A percentile compares a stretch with the other conserved stretches of the same genome.
phyloP scores from a whole-genome alignment of 768 basidiomycete species.

The Tricholoma saponaceum region DNA sequence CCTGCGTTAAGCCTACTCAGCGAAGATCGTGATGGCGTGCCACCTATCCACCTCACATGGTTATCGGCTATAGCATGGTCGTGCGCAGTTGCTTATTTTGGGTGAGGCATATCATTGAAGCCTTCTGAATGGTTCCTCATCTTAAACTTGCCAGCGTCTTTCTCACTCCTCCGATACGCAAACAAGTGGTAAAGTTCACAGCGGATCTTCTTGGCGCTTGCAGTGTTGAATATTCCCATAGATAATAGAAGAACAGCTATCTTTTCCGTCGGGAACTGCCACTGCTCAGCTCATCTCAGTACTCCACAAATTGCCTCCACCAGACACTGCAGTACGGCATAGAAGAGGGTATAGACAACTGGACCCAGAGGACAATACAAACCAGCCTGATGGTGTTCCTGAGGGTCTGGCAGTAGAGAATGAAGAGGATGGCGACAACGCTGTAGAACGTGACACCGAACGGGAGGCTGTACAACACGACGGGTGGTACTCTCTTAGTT shows the following conservation, averaged over 20 bases:
- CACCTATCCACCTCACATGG: slow-evolving; percentile 74
- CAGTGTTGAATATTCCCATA: slow-evolving; percentile 21
- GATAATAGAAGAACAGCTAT: slow-evolving; percentile 92
- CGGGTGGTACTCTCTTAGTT: slow-evolving; percentile 75
- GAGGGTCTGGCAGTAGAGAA: slow-evolving; percentile 15
- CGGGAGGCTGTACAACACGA: slow-evolving; percentile 51
- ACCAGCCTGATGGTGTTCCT: slow-evolving; percentile 12
- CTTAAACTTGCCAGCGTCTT: slow-evolving; percentile 61
- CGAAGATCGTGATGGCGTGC: slow-evolving; percentile 67
- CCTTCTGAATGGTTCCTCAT: neutral
- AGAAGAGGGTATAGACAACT: slow-evolving; percentile 54
- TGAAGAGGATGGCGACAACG: slow-evolving; percentile 22
- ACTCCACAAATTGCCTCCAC: slow-evolving; percentile 72
- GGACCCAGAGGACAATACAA: slow-evolving; percentile 29
- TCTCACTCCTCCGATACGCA: slow-evolving; percentile 88
- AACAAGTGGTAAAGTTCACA: slow-evolving; percentile 75
- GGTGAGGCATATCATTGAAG: slow-evolving; percentile 35
- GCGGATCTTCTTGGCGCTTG: neutral
- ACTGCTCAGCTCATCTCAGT: slow-evolving; percentile 94
- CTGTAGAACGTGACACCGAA: slow-evolving; percentile 19
- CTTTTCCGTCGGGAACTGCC: slow-evolving; percentile 94
- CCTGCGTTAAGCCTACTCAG: slow-evolving; percentile 85
- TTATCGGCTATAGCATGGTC: slow-evolving; percentile 79
- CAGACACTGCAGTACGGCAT: slow-evolving; percentile 50
- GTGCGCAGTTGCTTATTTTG: slow-evolving; percentile 90